Evolutionary conservation across 805 yeast genomes (phyloP), one percentile per base, ranked within the genome.

Genomic region (Candida ficus): DNA sequence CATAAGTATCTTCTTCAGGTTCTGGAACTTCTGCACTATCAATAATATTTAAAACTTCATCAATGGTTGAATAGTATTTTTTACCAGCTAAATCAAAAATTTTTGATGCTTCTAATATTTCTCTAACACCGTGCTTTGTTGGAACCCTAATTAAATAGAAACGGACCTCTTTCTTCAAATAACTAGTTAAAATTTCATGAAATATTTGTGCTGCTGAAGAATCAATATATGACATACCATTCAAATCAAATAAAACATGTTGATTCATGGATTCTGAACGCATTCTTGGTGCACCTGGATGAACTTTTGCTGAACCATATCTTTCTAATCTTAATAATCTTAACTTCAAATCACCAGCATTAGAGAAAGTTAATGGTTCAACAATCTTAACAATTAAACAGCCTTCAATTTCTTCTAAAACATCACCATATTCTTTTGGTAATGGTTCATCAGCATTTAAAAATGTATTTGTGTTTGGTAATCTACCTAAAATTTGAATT

Each of bases 301-400:
- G 96, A 13, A 74, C 75, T 36, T 69, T 71, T 19, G 80, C 69
- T 0, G 95, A 78, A 0, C 95, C 95, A 52, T 84, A 86, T 39
- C 75, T 63, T 56, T 89, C 96, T 22, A 89, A 64, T 33, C 96
- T 67, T 32, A 71, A 66, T 43, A 89, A 64, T 28, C 91, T 67
- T 42, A 75, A 68, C 45, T 82, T 78, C 45, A 89, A 66, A 50
- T 86, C 95, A 21, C 83, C 83, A 7, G 90, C 73, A 58, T 90
- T 89, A 29, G 95, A 87, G 61, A 89, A 89, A 5, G 90, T 86
- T 44, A 89, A 66, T 2, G 96, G 95, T 55, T 89, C 96, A 0
- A 96, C 89, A 32, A 89, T 75, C 47, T 81, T 83, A 28, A 89
- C 83, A 22, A 88, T 76, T 27, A 90, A 65, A 41, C 89, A 83